These are phyloP conservation scores for Phlyctochytrium bullatum DNA, from an alignment of 192 early-diverging fungal species.

Conservation along the genomic window DNA sequence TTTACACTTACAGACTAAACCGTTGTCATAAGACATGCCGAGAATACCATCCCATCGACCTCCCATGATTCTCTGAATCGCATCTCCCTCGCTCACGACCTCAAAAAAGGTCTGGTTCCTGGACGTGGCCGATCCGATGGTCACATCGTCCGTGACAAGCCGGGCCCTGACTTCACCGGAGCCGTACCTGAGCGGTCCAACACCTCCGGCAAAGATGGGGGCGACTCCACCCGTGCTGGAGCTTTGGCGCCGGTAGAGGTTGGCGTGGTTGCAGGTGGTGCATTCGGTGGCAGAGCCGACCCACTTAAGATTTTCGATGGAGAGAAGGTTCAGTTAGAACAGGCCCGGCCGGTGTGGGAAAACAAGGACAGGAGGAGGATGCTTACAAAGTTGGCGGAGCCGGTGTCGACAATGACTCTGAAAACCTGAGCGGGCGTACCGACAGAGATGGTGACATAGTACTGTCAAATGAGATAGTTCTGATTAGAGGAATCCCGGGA, in stretches of 20 bases:
- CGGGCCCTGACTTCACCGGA: not conserved
- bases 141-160: not conserved
- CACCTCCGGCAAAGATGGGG: not conserved
- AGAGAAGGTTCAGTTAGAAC: no score
- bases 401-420: slow-evolving; percentile 87
- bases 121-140: not conserved
- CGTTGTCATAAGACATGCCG: slow-evolving; percentile 66
- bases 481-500: not conserved
- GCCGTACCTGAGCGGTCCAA: not conserved
- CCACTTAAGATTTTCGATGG: no score
- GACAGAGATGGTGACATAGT: slow-evolving; percentile 10
- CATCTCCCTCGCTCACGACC: not conserved
- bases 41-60: slow-evolving; percentile 93
- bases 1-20: not conserved
- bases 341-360: no score
- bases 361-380: not conserved
- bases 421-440: slow-evolving; percentile 79
- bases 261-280: not conserved
- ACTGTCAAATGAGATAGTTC: not conserved
- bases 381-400: slow-evolving; percentile 56
- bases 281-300: not conserved
- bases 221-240: not conserved
- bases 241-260: not conserved
- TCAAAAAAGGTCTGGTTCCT: not conserved
- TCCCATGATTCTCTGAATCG: not conserved